Evolutionary conservation across 2,329 filamentous ascomycete genomes (phyloP).

Genomic region (Neonectria coccinea): DNA sequence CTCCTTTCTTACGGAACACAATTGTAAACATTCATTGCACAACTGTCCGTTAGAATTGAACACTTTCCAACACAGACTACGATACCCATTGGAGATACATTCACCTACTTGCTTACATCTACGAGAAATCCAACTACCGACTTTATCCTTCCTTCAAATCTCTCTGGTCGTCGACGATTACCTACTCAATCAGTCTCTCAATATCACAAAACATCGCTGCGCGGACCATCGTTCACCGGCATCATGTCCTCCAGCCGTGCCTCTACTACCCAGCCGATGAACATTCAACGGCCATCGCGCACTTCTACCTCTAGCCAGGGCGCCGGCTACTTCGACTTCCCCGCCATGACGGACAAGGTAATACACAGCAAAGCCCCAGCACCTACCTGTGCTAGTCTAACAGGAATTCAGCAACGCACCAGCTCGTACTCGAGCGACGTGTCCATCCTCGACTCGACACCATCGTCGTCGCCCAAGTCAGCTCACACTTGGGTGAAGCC

Average conservation of each 20-base stretch:
- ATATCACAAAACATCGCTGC: conserved; percentile 9
- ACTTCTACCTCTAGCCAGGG: conserved; percentile 39
- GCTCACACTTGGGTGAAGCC: conserved; percentile 51
- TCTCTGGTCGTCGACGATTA: conserved; percentile 6
- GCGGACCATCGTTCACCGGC: conserved; percentile 12
- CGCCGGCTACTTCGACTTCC: conserved; percentile 39
- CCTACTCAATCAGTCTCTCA: neutral
- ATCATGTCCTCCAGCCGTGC: conserved; percentile 24
- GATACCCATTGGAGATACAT: conserved; percentile 29
- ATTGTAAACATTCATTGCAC: conserved; percentile 1
- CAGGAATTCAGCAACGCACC: conserved; percentile 41
- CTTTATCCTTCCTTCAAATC: conserved; percentile 6
- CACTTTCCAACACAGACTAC: conserved; percentile 22
- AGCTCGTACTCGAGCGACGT: conserved; percentile 48
- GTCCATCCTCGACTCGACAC: conserved; percentile 41
- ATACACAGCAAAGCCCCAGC: conserved; percentile 6
- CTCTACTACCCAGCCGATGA: conserved; percentile 27
- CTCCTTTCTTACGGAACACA: neutral
- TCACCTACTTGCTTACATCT: neutral
- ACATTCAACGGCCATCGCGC: conserved; percentile 27
- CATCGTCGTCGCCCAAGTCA: conserved; percentile 47
- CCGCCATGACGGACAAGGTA: conserved; percentile 44
- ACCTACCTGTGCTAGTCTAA: conserved; percentile 32
- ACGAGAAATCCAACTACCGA: neutral
- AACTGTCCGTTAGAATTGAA: neutral